Conservation (phyloP, 2,329 filamentous ascomycete species). For the Stenocarpella maydis region DNA sequence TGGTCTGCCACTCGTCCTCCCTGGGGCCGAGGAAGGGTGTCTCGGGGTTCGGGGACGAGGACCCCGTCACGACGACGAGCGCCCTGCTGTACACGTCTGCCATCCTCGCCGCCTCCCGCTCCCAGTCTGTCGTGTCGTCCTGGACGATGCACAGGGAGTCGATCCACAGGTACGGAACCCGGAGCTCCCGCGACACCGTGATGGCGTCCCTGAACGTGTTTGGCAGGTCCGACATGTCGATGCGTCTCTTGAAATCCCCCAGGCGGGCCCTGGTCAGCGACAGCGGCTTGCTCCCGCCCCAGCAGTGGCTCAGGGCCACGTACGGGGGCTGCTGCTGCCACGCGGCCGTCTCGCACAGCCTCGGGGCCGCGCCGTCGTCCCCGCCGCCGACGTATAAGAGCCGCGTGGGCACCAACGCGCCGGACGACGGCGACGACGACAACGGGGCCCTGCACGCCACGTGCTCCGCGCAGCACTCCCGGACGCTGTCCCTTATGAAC, state of each 20-base stretch:
- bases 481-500: not conserved
- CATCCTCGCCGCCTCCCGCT: constrained; percentile 8
- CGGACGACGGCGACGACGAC: no score
- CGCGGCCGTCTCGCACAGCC: constrained; percentile 3
- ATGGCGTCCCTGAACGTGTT: constrained; percentile 14
- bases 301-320: constrained; percentile 9
- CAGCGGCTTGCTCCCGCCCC: constrained; percentile 13
- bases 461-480: not conserved
- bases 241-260: not conserved
- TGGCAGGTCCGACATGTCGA: constrained; percentile 1
- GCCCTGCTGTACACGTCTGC: constrained; percentile 18
- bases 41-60: constrained; percentile 5
- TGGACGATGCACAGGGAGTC: constrained; percentile 15
- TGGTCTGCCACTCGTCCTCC: constrained; percentile 8
- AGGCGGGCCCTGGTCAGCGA: not conserved
- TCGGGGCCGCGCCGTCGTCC: not conserved
- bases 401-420: not conserved
- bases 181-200: constrained; percentile 4
- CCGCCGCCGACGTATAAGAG: constrained; percentile 8
- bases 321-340: constrained; percentile 12
- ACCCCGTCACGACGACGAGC: not conserved
- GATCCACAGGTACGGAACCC: constrained; percentile 11
- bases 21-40: constrained; percentile 4
- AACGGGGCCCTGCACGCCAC: not conserved
- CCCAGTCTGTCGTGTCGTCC: constrained; percentile 13